phyloP scores from a whole-genome alignment of 495 filamentous ascomycete genomes.

The Lasiosphaeria miniovina region DNA sequence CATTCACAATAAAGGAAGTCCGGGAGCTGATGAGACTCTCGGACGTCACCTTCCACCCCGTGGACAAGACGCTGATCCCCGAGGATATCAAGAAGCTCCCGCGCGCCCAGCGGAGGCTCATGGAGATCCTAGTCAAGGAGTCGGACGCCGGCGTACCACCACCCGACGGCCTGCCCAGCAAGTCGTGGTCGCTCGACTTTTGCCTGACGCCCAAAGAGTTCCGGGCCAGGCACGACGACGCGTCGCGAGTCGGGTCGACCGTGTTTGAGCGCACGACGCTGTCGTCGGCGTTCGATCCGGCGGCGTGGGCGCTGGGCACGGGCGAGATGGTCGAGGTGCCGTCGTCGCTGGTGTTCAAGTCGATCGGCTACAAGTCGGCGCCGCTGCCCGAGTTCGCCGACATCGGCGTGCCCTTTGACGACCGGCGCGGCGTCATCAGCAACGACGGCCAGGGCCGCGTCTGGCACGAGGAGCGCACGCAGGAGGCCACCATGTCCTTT shows the following conservation, averaged over 20 bases:
- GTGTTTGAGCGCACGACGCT: constrained; percentile 63
- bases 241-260: constrained; percentile 53
- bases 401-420: constrained; percentile 78
- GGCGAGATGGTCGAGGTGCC: constrained; percentile 42
- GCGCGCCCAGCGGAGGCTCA: constrained; percentile 69
- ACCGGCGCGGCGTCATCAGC: constrained; percentile 67
- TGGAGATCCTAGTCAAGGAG: constrained; percentile 75
- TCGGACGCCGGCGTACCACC: constrained; percentile 35
- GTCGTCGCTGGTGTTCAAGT: constrained; percentile 75
- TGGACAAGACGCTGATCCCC: constrained; percentile 63
- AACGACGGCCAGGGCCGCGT: constrained; percentile 84
- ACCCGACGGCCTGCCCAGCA: constrained; percentile 26
- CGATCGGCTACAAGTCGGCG: constrained; percentile 85
- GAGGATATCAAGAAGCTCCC: constrained; percentile 61
- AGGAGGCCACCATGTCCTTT: constrained; percentile 26
- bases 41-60: constrained; percentile 65
- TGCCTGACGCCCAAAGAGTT: constrained; percentile 73
- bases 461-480: constrained; percentile 26
- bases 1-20: constrained; percentile 92
- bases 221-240: constrained; percentile 44
- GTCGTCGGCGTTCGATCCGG: constrained; percentile 43
- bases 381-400: constrained; percentile 71
- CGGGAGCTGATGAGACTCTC: constrained; percentile 83
- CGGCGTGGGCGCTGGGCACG: constrained; percentile 52
- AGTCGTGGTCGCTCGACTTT: constrained; percentile 81